Evolutionary conservation across 2,329 filamentous ascomycete species (phyloP).

Genomic region (Uncinocarpus reesii): DNA sequence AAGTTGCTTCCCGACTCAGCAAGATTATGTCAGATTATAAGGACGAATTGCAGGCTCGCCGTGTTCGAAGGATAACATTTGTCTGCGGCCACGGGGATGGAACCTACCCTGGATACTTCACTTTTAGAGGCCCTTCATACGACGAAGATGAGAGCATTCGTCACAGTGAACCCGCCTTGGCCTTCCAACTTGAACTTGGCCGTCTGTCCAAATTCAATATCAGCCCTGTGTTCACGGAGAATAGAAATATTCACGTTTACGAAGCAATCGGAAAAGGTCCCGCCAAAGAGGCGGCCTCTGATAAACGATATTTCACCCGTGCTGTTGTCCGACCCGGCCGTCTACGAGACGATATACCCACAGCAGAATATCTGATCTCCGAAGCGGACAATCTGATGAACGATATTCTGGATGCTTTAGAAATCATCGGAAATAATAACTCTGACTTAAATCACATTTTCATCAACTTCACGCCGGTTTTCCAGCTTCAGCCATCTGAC

Average conservation of each 20-base stretch:
- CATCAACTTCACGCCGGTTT: constrained; percentile 97
- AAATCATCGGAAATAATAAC: constrained; percentile 98
- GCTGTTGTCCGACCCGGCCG: constrained; percentile 89
- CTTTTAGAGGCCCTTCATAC: constrained; percentile 87
- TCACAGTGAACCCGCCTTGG: constrained; percentile 89
- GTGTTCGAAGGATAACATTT: constrained; percentile 84
- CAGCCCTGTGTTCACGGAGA: constrained; percentile 96
- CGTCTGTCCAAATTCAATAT: constrained; percentile 95
- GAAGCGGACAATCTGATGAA: constrained; percentile 95
- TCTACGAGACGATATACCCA: constrained; percentile 92
- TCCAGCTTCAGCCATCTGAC: constrained; percentile 79
- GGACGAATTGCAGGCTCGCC: constrained; percentile 68
- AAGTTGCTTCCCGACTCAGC: constrained; percentile 65
- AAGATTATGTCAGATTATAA: constrained; percentile 70
- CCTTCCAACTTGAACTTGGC: constrained; percentile 95
- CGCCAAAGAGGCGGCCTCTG: constrained; percentile 61
- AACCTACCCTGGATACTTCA: constrained; percentile 93
- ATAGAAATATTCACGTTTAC: constrained; percentile 98
- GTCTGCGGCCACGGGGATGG: constrained; percentile 92
- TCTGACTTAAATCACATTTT: constrained; percentile 99
- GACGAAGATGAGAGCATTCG: constrained; percentile 90
- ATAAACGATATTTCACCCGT: constrained; percentile 94
- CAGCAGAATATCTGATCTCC: constrained; percentile 95
- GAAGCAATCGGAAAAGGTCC: constrained; percentile 90
- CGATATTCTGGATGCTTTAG: constrained; percentile 91